Conservation (phyloP, 495 filamentous ascomycete species). For the Talaromyces nanjingensis region DNA sequence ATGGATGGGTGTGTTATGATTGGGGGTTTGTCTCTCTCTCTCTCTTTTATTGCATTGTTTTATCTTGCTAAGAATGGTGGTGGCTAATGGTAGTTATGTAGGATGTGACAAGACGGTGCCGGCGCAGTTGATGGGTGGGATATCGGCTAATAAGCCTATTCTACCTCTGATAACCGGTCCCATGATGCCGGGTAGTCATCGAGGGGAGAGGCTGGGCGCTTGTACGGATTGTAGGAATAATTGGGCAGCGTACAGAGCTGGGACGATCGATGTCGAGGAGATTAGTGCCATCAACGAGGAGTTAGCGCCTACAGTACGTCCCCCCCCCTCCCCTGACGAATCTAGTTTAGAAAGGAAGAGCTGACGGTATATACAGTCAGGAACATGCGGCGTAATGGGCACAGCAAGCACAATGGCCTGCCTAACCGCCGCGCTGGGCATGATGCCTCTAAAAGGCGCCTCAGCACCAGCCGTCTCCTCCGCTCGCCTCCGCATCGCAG, state of each 20-base stretch:
- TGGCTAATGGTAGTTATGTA: slow-evolving; percentile 7
- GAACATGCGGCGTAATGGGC: slow-evolving; percentile 65
- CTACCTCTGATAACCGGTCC: slow-evolving; percentile 57
- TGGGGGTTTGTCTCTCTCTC: slow-evolving; percentile 38
- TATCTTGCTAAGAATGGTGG: not conserved
- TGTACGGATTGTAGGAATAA: slow-evolving; percentile 64
- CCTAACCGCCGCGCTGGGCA: slow-evolving; percentile 52
- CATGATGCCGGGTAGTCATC: slow-evolving; percentile 60
- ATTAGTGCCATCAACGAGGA: slow-evolving; percentile 61
- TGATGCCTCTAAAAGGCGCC: slow-evolving; percentile 57
- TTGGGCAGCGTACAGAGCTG: slow-evolving; percentile 58
- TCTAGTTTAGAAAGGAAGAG: no score
- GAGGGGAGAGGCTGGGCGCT: slow-evolving; percentile 51
- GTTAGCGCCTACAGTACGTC: slow-evolving; percentile 51
- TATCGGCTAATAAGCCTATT: slow-evolving; percentile 62
- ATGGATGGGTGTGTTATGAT: slow-evolving; percentile 58
- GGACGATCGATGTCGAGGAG: slow-evolving; percentile 57
- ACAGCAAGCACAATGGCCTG: slow-evolving; percentile 68
- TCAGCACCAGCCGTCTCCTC: slow-evolving; percentile 60
- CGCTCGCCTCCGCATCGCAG: slow-evolving; percentile 54
- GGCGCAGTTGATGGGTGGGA: slow-evolving; percentile 62
- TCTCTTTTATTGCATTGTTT: not conserved
- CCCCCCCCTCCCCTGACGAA: not conserved
- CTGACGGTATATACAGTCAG: slow-evolving; percentile 31
- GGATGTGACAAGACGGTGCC: slow-evolving; percentile 65